Percentiles rank a stretch among this genome's conserved stretches.
Evolutionary conservation across 139 green algal species (phyloP).

Genomic region (Choricystis sp.): DNA sequence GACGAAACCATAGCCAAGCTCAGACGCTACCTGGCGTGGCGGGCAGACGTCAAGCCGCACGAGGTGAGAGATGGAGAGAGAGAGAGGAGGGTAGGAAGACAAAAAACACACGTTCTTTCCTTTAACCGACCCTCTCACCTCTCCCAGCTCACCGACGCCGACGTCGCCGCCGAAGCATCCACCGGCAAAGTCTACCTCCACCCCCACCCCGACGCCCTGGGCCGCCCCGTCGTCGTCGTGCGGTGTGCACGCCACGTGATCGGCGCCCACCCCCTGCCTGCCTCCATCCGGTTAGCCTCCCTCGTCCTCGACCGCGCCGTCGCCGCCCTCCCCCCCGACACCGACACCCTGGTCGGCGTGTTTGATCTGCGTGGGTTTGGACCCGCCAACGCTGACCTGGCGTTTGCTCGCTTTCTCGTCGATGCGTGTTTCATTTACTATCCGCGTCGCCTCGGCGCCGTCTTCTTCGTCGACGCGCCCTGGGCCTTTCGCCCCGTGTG

Average conservation of each 20-base stretch:
- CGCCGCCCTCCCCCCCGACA: background rate
- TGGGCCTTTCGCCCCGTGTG: background rate
- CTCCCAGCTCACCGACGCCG: background rate
- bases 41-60: background rate
- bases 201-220: background rate
- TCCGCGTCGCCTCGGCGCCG: background rate
- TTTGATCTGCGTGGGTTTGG: background rate
- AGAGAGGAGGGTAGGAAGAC: too few species aligned
- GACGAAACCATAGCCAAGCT: background rate
- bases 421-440: background rate
- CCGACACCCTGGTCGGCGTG: background rate
- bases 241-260: background rate
- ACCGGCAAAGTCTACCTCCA: background rate
- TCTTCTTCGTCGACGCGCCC: background rate
- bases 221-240: background rate
- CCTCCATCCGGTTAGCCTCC: background rate
- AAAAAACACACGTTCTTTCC: too few species aligned
- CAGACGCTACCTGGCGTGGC: background rate
- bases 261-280: background rate
- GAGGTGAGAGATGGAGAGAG: too few species aligned
- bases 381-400: background rate
- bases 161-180: background rate
- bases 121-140: too few species aligned
- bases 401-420: background rate
- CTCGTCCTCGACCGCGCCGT: background rate